Evolutionary conservation across 495 filamentous ascomycete genomes (phyloP), one percentile per base, ranked within the genome.

Genomic region (Thozetella sp.): DNA sequence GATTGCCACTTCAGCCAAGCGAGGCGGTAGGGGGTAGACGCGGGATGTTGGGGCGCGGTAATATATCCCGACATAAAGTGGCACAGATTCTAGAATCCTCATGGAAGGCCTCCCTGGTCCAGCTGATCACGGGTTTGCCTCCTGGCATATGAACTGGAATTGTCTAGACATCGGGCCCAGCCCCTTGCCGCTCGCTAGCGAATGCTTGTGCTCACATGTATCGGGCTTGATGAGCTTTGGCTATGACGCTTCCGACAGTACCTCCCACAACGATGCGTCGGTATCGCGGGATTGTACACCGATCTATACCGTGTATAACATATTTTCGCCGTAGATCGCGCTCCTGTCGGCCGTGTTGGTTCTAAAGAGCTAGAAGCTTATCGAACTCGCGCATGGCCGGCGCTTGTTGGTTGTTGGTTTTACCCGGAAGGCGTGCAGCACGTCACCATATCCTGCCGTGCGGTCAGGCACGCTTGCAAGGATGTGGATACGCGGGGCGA

Each of bases 1-100:
- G 43, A 4, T 48, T 48, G 43, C 43, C 43, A 48, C 43, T 48
- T 48, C 43, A 48, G 43, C 43, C 43, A 48, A 48, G 43, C 43
- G 43, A 48, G 20, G 43, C 11, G 4, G 43, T 4, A 10, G 3
- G 9, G n/a, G 11, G 9, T n/a, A 9, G n/a, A 48, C 43, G 43
- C 43, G 43, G 43, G 43, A 48, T n/a, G 9, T 9, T 48, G 20
- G 43, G 12, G n/a, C n/a, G 43, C 11, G 43, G 43, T n/a, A 48
- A 48, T 48, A 48, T 48, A 48, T 15, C 20, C n/a, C 20, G 43
- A 4, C 43, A 6, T 37, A 15, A 48, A 15, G 20, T 11, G 12
- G 11, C n/a, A 48, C 20, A 37, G 30, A 37, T 48, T 48, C 43
- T 48, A 48, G 43, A 48, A 48, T 9, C 43, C 12, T n/a, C 9